Base-by-base conservation (phyloP, 495 filamentous ascomycete genomes). In the Geopyxis carbonaria region DNA sequence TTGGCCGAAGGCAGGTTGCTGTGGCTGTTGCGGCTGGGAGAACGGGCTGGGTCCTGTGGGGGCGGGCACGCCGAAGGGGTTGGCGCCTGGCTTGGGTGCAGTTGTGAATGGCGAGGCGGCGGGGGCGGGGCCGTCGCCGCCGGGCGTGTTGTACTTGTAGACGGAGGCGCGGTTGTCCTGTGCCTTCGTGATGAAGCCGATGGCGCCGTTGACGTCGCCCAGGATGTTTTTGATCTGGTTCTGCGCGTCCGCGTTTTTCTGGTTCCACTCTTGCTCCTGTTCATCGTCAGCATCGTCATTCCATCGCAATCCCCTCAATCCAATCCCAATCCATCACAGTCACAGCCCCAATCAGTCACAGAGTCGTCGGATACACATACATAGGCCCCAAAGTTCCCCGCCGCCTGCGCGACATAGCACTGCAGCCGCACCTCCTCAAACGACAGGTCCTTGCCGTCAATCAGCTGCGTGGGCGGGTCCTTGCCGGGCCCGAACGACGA, bases 1-100 rank as follows among this genome's bases (percentile, higher is more conserved):
- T 48, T 64, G 63, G 4, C 62, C 63, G 39, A 65, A 60, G 4
- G 53, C 43, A n/a, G 61, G 55, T 10, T 47, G 46, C 7, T 38
- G 20, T 10, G 23, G 44, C 13, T 14, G 27, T 28, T 32, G 43
- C 8, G 39, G 34, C 33, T 46, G 46, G 7, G 39, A 35, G 18
- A 53, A 53, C 5, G 45, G 21, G 24, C 14, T 21, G 21, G 38
- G 19, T 34, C 22, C 28, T 4, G 22, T 8, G n/a, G 13, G 16
- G 16, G 36, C 24, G n/a, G 36, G 36, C 20, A 15, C n/a, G 24
- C 36, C 36, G 36, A 39, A 39, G 7, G 36, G 22, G 16, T 39
- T 39, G 11, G 35, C 8, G 5, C 16, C 34, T 36, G 34, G 16
- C 14, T 5, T 6, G 20, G 36, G 23, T 39, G 24, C 24, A 28